Base-by-base conservation (phyloP, 1,139 yeast genomes). In the Ashbya aceris region DNA sequence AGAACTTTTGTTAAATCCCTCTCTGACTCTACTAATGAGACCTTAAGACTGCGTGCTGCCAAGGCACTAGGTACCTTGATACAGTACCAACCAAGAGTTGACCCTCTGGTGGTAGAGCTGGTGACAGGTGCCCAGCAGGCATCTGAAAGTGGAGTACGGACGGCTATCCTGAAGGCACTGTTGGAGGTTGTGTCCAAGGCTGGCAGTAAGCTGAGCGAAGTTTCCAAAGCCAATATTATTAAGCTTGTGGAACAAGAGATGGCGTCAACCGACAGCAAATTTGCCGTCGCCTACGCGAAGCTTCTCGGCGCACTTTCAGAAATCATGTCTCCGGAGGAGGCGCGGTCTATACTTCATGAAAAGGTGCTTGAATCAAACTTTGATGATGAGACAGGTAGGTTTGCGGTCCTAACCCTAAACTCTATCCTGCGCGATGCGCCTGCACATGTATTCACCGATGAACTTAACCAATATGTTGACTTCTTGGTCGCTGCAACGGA, bases 1-100 rank as follows among this genome's bases (percentile, higher is more conserved):
- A 77, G 99, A 63, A 93, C 98, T 1, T 93, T 91, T 68, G 95
- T 93, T 38, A 83, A 94, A 61, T 84, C 95, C 1, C 71, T 93
- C 49, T 74, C 86, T 39, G 98, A 91, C 65, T 71, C 83, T 2
- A 58, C 71, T 1, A 83, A 80, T 56, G 94, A 82, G 45, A 67
- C 74, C 7, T 70, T 91, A 56, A 75, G 97, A 54, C 64, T 78
- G 4, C 76, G 95, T 49, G 95, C 97, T n/a, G 96, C 95, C 31
- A 74, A 72, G 53, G 97, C 96, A 0, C 69, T 91, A 52, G 95
- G 95, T 41, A 78, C 89, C 7, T 73, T 91, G 58, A 84, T 91
- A 55, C 82, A 80, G 52, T 79, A 83, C 59, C 97, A 89, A 63
- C 91, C 97, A 8, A 77, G 96, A 60, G 91, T 91, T 46, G 98